Percentiles rank a stretch among this genome's conserved stretches.
Conservation (phyloP, 192 early-diverging fungal genomes). For the Rhizophagus prolifer region DNA sequence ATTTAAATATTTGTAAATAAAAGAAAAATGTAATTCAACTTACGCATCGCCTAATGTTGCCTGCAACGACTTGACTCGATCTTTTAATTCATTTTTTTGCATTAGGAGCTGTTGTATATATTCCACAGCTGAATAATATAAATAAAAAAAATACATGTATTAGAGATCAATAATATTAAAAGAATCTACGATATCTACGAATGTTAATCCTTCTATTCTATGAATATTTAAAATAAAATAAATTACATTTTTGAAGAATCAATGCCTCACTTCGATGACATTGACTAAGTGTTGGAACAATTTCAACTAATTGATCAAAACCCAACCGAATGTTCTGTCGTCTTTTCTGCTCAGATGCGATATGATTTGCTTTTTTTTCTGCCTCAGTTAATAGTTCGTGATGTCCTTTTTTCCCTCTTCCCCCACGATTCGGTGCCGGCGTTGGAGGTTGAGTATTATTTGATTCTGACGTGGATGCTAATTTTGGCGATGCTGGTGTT, state of each 20-base stretch:
- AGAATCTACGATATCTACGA: background rate
- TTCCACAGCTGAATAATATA: slow-evolving; percentile 58
- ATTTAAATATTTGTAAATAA: background rate
- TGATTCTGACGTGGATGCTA: slow-evolving; percentile 24
- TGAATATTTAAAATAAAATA: background rate
- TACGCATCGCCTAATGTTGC: slow-evolving; percentile 48
- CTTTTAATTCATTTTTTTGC: slow-evolving; percentile 59
- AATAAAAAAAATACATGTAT: background rate
- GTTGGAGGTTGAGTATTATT: slow-evolving; percentile 21
- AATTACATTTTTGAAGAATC: slow-evolving; percentile 76
- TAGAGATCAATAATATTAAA: background rate
- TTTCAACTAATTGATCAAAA: slow-evolving; percentile 85
- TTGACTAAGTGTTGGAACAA: slow-evolving; percentile 80
- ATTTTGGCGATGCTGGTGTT: slow-evolving; percentile 27
- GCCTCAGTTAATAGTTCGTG: slow-evolving; percentile 82
- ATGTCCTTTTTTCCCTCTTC: slow-evolving; percentile 40
- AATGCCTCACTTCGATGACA: slow-evolving; percentile 83
- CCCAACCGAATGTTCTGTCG: slow-evolving; percentile 88
- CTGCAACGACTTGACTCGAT: slow-evolving; percentile 51
- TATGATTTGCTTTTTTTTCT: slow-evolving; percentile 94
- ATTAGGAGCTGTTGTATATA: slow-evolving; percentile 69
- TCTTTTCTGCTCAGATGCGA: slow-evolving; percentile 92
- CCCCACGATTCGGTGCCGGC: slow-evolving; percentile 15
- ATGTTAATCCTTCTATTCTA: background rate
- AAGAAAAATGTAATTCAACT: slow-evolving; percentile 31